These are phyloP conservation scores for Sphagnum fallax DNA, from an alignment of 228 moss, liverwort and hornwort species.

Conservation along the genomic window DNA sequence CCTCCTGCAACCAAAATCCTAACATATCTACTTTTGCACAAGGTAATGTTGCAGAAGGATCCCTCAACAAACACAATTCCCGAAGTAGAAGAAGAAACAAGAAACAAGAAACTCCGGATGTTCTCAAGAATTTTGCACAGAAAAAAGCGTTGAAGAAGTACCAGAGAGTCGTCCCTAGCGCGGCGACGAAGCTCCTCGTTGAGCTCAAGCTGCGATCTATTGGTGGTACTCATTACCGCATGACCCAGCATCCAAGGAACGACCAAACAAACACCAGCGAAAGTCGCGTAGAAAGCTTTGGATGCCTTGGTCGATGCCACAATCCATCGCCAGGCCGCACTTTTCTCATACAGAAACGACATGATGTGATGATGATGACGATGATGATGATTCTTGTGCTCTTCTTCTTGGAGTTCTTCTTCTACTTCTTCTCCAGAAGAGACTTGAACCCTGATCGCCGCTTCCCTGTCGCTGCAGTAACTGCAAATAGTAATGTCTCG, in stretches of 20 bases:
- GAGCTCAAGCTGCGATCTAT: conserved; percentile 52
- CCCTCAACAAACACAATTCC: too few relatives aligned
- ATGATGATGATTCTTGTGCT: too few relatives aligned
- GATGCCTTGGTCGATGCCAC: conserved; percentile 67
- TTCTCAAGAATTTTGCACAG: neutral
- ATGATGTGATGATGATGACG: conserved; percentile 26
- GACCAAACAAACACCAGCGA: conserved; percentile 65
- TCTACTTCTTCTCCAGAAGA: too few relatives aligned
- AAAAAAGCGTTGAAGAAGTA: conserved; percentile 4
- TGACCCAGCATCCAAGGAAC: conserved; percentile 75
- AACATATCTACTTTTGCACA: too few relatives aligned
- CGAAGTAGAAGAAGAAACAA: too few relatives aligned
- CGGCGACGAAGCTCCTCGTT: conserved; percentile 67
- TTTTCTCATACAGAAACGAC: conserved; percentile 90
- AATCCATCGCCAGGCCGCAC: conserved; percentile 81
- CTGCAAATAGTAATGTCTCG: too few relatives aligned
- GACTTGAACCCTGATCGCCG: too few relatives aligned
- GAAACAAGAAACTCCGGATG: too few relatives aligned
- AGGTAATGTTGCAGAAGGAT: too few relatives aligned
- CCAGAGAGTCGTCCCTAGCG: conserved; percentile 66
- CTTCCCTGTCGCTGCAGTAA: too few relatives aligned
- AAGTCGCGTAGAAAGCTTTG: conserved; percentile 71
- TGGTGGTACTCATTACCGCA: conserved; percentile 79
- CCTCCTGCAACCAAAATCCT: too few relatives aligned
- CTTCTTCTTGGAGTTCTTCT: too few relatives aligned